A percentile compares a stretch with the other conserved stretches of the same genome.
Evolutionary conservation across 2,329 filamentous ascomycete species (phyloP).

Genomic region (Sordariomycetes sp.): DNA sequence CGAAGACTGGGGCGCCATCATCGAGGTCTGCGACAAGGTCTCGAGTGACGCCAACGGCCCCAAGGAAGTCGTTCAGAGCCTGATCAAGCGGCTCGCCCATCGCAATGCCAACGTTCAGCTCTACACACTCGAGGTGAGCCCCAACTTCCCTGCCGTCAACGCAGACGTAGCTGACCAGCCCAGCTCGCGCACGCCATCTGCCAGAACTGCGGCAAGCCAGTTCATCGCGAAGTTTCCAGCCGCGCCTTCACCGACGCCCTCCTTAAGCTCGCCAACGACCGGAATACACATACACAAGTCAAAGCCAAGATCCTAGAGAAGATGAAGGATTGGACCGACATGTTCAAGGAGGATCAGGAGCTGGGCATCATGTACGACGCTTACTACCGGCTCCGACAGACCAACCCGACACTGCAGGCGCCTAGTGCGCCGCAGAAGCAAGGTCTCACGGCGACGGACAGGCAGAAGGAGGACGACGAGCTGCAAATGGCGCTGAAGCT

Average conservation of each 20-base stretch:
- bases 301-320: constrained; percentile 95
- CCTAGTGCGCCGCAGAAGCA: constrained; percentile 92
- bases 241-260: constrained; percentile 92
- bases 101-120: constrained; percentile 94
- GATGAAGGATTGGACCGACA: constrained; percentile 93
- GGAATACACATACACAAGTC: constrained; percentile 93
- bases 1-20: constrained; percentile 60
- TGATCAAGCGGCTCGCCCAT: constrained; percentile 88
- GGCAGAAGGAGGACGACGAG: constrained; percentile 94
- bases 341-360: constrained; percentile 84
- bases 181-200: constrained; percentile 83
- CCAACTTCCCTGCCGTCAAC: constrained; percentile 1
- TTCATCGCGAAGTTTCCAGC: constrained; percentile 84
- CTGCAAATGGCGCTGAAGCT: constrained; percentile 91
- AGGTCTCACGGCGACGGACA: constrained; percentile 79
- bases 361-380: constrained; percentile 97
- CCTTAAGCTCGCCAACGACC: constrained; percentile 80
- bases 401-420: constrained; percentile 81
- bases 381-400: constrained; percentile 74
- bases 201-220: constrained; percentile 79
- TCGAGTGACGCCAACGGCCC: constrained; percentile 46
- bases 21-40: constrained; percentile 55
- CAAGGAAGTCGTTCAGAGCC: constrained; percentile 78
- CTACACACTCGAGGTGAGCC: constrained; percentile 73
- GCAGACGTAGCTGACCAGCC: background rate